Evolutionary conservation across 441 rosid genomes (phyloP).

Genomic region (Erodium moschatum): DNA sequence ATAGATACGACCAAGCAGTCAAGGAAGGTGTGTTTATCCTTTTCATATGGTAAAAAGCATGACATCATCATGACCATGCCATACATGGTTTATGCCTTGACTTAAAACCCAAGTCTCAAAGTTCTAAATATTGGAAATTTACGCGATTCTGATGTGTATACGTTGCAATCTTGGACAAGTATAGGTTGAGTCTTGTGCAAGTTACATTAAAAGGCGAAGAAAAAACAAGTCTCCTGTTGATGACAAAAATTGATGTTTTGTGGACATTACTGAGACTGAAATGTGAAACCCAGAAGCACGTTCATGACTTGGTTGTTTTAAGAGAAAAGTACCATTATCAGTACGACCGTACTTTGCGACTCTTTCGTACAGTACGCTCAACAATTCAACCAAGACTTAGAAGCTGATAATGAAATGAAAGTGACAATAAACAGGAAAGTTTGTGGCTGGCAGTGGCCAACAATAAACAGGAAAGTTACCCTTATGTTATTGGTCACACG

Average conservation of each 20-base stretch:
- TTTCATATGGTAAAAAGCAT: not conserved
- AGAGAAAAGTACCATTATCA: constrained; percentile 3
- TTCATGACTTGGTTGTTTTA: not conserved
- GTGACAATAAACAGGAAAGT: not conserved
- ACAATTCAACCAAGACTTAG: constrained; percentile 2
- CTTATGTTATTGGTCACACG: too few relatives aligned
- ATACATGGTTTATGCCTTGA: not conserved
- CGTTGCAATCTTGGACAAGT: not conserved
- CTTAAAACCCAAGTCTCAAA: not conserved
- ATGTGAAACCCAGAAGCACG: not conserved
- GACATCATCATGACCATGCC: not conserved
- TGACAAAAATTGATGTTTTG: not conserved
- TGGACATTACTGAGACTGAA: not conserved
- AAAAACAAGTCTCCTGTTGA: not conserved
- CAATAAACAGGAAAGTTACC: too few relatives aligned
- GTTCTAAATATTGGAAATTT: not conserved
- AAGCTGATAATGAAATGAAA: not conserved
- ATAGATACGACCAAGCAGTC: not conserved
- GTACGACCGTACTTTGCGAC: constrained; percentile 7
- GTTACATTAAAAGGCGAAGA: not conserved
- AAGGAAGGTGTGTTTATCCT: not conserved
- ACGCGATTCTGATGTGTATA: not conserved
- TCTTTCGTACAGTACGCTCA: not conserved
- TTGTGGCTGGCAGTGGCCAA: not conserved
- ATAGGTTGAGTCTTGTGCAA: not conserved